Base-by-base conservation (phyloP, 2,329 filamentous ascomycete species). In the Colletotrichum horii region DNA sequence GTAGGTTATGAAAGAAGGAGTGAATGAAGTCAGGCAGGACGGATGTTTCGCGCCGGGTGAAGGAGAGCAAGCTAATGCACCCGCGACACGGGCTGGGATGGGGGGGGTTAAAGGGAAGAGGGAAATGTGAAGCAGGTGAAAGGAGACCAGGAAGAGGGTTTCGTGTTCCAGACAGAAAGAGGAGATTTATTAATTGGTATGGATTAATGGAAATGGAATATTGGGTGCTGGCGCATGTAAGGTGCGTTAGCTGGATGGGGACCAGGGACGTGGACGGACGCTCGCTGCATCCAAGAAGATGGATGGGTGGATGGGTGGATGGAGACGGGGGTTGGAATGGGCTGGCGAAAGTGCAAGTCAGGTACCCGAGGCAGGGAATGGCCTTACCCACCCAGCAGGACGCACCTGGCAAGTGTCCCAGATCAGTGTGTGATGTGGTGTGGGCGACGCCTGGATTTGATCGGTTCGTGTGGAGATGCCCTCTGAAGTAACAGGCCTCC, bases 101-200 rank as follows among this genome's bases (percentile, higher is more conserved):
- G 22, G 56, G 22, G 56, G 28, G 9, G 66, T 24, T 64, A 52
- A 71, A 75, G 36, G 68, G 43, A 64, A 75, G 43, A 36, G 69
- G 43, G 30, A 64, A 62, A n/a, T 26, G 43, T 38, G 28, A 64
- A 24, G 34, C 58, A 36, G 43, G 70, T 48, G 64, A 75, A 75
- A 73, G 65, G 70, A 73, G 64, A 69, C 48, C 43, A 48, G 43
- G 12, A 14, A 14, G 34, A 16, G 32, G 16, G 70, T 68, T 61
- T 43, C 64, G 64, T 36, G 64, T 65, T 34, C 62, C 48, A 28
- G 58, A 65, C 73, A 75, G 74, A 65, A 32, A 67, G 74, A 73
- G 70, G 70, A 72, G 73, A 73, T 73, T 75, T 67, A 75, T 72
- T 69, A 73, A 75, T 75, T 66, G 43, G 43, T 48, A 48, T 48